These are phyloP conservation scores for Rugonectria rugulosa DNA, from an alignment of 2,329 filamentous ascomycete species.

Conservation along the genomic window DNA sequence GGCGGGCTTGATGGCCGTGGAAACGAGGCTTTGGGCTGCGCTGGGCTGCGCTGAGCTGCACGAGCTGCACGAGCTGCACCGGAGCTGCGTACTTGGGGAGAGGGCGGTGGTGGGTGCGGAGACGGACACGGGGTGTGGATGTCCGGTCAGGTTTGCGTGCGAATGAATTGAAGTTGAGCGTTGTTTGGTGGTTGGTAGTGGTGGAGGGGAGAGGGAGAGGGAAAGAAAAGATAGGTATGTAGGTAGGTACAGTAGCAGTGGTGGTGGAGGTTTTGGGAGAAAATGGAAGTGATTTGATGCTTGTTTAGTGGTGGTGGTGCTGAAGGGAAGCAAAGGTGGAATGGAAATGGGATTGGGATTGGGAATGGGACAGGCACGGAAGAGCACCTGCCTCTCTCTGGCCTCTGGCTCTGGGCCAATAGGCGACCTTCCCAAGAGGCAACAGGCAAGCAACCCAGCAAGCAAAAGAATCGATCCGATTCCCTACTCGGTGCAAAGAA, in stretches of 20 bases:
- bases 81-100: too few species aligned
- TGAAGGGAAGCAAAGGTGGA: slow-evolving; percentile 1
- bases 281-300: too few species aligned
- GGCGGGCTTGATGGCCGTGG: slow-evolving; percentile 24
- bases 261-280: neutral
- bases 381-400: too few species aligned
- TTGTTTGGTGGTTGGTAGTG: neutral
- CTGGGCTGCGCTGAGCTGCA: slow-evolving; percentile 13
- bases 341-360: too few species aligned
- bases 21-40: slow-evolving; percentile 23
- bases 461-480: too few species aligned
- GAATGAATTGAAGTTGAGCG: too few species aligned
- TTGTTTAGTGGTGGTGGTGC: neutral
- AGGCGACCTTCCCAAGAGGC: too few species aligned
- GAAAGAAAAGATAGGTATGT: neutral
- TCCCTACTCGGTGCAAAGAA: too few species aligned
- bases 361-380: too few species aligned
- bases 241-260: neutral
- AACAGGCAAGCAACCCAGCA: too few species aligned
- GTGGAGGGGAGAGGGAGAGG: slow-evolving; percentile 4
- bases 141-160: slow-evolving; percentile 1
- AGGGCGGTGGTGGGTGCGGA: slow-evolving; percentile 11
- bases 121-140: slow-evolving; percentile 23
- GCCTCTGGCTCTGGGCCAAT: too few species aligned
- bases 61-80: too few species aligned